Base-by-base conservation (phyloP, 495 filamentous ascomycete genomes). In the Jackrogersella multiformis region DNA sequence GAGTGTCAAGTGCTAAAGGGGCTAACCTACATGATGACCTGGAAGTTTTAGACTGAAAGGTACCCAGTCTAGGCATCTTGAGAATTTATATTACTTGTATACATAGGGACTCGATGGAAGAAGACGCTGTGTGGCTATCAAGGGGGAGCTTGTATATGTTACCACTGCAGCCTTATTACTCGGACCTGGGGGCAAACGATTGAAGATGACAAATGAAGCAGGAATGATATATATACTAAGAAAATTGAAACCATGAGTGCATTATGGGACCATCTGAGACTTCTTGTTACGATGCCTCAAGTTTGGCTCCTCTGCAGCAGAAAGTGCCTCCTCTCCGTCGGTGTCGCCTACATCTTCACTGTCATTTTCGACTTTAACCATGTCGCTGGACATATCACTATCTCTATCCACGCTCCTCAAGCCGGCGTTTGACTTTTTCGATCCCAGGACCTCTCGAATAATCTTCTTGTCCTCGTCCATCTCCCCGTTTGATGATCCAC, bases 401-500 rank as follows among this genome's bases (percentile, higher is more conserved):
- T 64, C 74, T 35, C 61, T 62, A 7, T 74, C 79, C 26, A 75
- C 75, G 16, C 56, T 61, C 16, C 68, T 66, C 52, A 44, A n/a
- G 36, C 48, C 23, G 41, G 45, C n/a, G 20, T 36, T 61, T 10
- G 52, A 45, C n/a, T 71, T 72, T 2, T 38, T 64, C 13, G 69
- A 71, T 13, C 69, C 74, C n/a, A 82, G 71, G 6, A 84, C 81
- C 61, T 86, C 81, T 39, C 79, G 77, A 6, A 85, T 73, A 16
- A 79, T 87, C 75, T 89, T 86, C 56, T 83, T 88, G 1, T 85
- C 87, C 68, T 92, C 90, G 58, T 88, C 83, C 26, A 81, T 87
- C 64, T 92, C 90, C 1, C 94, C 94, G 74, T 99, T 99, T 83
- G 85, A 85, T n/a, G 86, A 81, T 0, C 90, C 88, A 71, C 95